A percentile compares a stretch with the other conserved stretches of the same genome.
Evolutionary conservation across 306 rosid species (phyloP).

Genomic region (Corylus avellana): DNA sequence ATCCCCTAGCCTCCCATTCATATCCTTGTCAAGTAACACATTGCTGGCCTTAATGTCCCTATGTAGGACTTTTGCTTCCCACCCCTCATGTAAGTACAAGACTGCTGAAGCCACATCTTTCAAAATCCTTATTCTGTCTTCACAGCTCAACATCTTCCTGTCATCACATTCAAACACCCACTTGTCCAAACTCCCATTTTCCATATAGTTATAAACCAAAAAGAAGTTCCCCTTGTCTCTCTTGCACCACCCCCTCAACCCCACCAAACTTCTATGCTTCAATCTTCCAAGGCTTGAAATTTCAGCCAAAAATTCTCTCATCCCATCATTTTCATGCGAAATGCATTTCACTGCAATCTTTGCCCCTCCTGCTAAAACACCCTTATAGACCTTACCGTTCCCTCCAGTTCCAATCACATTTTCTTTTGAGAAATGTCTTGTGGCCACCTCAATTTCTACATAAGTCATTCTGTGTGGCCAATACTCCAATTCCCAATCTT

Average conservation of each 20-base stretch:
- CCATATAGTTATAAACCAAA: slow-evolving; percentile 78
- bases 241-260: slow-evolving; percentile 87
- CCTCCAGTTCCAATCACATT: slow-evolving; percentile 18
- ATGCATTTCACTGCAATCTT: slow-evolving; percentile 77
- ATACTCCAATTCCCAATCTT: no score
- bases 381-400: slow-evolving; percentile 80
- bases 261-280: slow-evolving; percentile 73
- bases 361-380: slow-evolving; percentile 54
- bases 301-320: slow-evolving; percentile 78
- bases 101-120: slow-evolving; percentile 75
- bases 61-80: slow-evolving; percentile 75
- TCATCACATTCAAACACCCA: slow-evolving; percentile 58
- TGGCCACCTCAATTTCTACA: no score
- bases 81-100: slow-evolving; percentile 84
- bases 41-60: slow-evolving; percentile 93
- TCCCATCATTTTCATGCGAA: slow-evolving; percentile 69
- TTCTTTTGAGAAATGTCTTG: no score
- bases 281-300: slow-evolving; percentile 81
- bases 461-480: no score
- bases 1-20: slow-evolving; percentile 83
- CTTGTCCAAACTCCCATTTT: slow-evolving; percentile 81
- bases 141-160: slow-evolving; percentile 42
- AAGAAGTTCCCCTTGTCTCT: slow-evolving; percentile 62
- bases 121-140: slow-evolving; percentile 60
- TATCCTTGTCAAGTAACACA: slow-evolving; percentile 74